These are phyloP conservation scores for Paspalum vaginatum DNA, from an alignment of 176 grass and related monocot species.

Conservation along the genomic window DNA sequence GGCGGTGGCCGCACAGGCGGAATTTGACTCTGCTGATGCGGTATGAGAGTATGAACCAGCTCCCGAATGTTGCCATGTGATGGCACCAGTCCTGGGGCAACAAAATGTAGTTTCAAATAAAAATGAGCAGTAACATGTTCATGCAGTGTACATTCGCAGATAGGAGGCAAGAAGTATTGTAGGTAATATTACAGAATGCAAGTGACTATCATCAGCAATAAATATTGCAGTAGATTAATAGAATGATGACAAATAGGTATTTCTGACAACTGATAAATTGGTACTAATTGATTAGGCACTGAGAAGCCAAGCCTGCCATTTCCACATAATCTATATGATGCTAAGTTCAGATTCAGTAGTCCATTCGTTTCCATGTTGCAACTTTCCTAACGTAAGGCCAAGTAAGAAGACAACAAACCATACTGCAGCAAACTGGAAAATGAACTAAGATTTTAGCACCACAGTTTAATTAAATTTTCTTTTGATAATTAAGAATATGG, in stretches of 20 bases:
- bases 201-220: background rate
- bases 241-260: background rate
- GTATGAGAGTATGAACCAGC: background rate
- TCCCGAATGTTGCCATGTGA: background rate
- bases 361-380: background rate
- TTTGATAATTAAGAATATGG: background rate
- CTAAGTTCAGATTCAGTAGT: background rate
- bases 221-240: background rate
- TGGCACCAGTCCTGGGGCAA: conserved; percentile 1
- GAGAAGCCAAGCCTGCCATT: background rate
- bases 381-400: background rate
- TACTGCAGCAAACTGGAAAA: background rate
- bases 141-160: background rate
- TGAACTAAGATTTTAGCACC: background rate
- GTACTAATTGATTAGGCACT: background rate
- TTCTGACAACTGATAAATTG: conserved; percentile 11
- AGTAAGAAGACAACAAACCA: background rate
- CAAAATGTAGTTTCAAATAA: background rate
- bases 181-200: background rate
- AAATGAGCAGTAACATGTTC: background rate
- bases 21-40: background rate
- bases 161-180: background rate
- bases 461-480: background rate
- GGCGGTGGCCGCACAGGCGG: background rate
- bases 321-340: background rate